phyloP scores from a whole-genome alignment of 768 basidiomycete genomes.

The Lactarius sanguifluus region DNA sequence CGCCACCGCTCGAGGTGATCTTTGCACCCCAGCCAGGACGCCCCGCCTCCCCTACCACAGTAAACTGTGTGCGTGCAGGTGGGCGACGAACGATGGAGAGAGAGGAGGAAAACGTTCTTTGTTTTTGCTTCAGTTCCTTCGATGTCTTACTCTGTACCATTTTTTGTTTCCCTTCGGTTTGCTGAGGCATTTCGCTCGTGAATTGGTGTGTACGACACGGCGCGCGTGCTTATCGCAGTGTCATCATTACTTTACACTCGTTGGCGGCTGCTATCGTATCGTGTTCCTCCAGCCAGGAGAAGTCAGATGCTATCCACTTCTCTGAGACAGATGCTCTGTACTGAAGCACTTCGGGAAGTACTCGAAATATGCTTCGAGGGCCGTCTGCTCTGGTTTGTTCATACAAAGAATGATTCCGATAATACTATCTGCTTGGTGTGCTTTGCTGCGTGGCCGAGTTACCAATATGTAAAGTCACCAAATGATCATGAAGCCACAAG shows the following conservation, averaged over 20 bases:
- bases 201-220: not conserved
- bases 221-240: not conserved
- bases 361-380: not conserved
- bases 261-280: not conserved
- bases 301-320: not conserved
- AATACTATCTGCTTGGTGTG: too few relatives aligned
- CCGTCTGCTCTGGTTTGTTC: not conserved
- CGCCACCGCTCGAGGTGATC: constrained; percentile 77
- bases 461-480: too few relatives aligned
- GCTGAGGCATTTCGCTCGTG: not conserved
- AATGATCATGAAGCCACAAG: too few relatives aligned
- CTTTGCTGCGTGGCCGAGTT: too few relatives aligned
- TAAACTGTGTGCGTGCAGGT: constrained; percentile 18
- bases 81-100: not conserved
- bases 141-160: not conserved
- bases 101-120: constrained; percentile 12
- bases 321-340: not conserved
- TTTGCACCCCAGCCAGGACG: constrained; percentile 84
- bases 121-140: constrained; percentile 17
- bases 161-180: not conserved
- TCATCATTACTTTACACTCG: not conserved
- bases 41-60: constrained; percentile 71
- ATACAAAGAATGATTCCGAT: not conserved
- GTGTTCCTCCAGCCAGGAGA: not conserved
- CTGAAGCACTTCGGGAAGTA: not conserved